Conservation (phyloP, 2,329 filamentous ascomycete genomes). For the Penicillium nordicum region DNA sequence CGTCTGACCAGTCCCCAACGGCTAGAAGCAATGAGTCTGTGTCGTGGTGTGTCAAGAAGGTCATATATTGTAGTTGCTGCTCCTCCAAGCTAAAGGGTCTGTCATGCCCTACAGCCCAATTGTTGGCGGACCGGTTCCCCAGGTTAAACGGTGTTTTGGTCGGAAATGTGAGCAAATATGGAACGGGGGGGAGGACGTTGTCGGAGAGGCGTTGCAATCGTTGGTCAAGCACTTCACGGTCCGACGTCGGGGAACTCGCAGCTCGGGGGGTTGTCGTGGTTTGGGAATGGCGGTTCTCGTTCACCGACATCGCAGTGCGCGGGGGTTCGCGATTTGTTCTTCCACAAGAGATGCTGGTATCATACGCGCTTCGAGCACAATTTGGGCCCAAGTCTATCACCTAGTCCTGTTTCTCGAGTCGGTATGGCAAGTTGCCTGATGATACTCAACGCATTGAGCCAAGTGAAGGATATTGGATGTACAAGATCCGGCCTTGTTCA, state of each 20-base stretch:
- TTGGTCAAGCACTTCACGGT: conserved; percentile 32
- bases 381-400: not conserved
- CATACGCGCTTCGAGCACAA: conserved; percentile 4
- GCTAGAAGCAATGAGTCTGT: conserved; percentile 51
- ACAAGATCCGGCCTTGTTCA: conserved; percentile 14
- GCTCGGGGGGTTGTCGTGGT: conserved; percentile 26
- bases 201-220: conserved; percentile 42
- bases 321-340: conserved; percentile 13
- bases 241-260: conserved; percentile 20
- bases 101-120: conserved; percentile 48
- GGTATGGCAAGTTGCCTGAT: not conserved
- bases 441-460: conserved; percentile 21
- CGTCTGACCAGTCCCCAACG: conserved; percentile 54
- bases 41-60: conserved; percentile 57
- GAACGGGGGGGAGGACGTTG: conserved; percentile 43
- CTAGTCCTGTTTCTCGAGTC: not conserved
- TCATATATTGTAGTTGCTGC: conserved; percentile 60
- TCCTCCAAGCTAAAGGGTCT: conserved; percentile 55
- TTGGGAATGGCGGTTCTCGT: conserved; percentile 30
- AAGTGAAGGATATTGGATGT: conserved; percentile 8
- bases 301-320: conserved; percentile 42
- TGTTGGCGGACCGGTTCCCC: conserved; percentile 41
- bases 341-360: conserved; percentile 12
- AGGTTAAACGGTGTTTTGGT: conserved; percentile 47
- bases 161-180: conserved; percentile 47